Evolutionary conservation across 352 stramenopile genomes (phyloP).

Genomic region (Phytopythium aichiense): DNA sequence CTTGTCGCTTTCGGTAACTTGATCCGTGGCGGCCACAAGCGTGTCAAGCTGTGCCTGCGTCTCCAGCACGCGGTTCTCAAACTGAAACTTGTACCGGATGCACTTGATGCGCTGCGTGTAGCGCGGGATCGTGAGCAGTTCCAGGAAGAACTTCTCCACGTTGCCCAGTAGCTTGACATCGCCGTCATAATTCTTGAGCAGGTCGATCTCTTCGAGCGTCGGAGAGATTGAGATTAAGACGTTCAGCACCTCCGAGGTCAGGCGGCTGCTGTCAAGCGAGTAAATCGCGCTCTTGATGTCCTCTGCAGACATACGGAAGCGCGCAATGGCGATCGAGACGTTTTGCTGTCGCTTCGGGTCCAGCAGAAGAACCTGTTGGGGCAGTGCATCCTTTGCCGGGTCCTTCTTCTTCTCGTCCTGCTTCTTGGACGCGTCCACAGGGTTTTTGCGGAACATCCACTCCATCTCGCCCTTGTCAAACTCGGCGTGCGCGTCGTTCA

Average conservation of each 20-base stretch:
- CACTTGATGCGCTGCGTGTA: slow-evolving; percentile 89
- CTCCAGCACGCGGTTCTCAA: slow-evolving; percentile 81
- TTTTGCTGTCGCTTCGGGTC: slow-evolving; percentile 97
- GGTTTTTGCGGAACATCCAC: slow-evolving; percentile 88
- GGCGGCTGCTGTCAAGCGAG: slow-evolving; percentile 57
- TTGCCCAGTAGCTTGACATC: slow-evolving; percentile 82
- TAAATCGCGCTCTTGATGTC: slow-evolving; percentile 88
- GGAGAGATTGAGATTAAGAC: slow-evolving; percentile 87
- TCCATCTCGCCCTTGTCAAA: slow-evolving; percentile 84
- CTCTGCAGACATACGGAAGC: slow-evolving; percentile 90
- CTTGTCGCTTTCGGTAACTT: slow-evolving; percentile 77
- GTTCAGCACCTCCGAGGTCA: slow-evolving; percentile 83
- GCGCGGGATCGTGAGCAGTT: slow-evolving; percentile 79
- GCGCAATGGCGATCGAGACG: slow-evolving; percentile 96
- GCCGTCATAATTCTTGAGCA: slow-evolving; percentile 90
- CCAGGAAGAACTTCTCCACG: slow-evolving; percentile 87
- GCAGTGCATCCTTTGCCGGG: slow-evolving; percentile 28
- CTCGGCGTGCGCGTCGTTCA: slow-evolving; percentile 61
- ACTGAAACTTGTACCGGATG: slow-evolving; percentile 83
- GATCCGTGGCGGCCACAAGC: slow-evolving; percentile 72
- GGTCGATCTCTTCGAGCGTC: slow-evolving; percentile 86
- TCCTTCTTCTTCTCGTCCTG: slow-evolving; percentile 83
- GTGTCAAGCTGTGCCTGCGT: slow-evolving; percentile 82
- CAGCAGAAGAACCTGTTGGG: slow-evolving; percentile 85
- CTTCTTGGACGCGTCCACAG: slow-evolving; percentile 59